A percentile compares a stretch with the other conserved stretches of the same genome.
These are phyloP conservation scores for Saccharomycodes ludwigii DNA, from an alignment of 805 yeast genomes.

Conservation along the genomic window DNA sequence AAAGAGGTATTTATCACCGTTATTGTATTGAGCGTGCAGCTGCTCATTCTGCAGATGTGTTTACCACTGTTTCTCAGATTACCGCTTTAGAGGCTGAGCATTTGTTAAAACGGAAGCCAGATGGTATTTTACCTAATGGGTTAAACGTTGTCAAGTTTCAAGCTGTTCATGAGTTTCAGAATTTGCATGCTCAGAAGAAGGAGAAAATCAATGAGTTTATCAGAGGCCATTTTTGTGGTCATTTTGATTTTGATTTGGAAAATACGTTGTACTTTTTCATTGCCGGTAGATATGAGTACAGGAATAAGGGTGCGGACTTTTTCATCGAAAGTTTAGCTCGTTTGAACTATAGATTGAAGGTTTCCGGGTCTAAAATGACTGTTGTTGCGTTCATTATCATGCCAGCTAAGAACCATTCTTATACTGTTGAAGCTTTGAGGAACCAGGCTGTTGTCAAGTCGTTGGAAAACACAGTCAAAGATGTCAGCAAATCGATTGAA, in stretches of 20 bases:
- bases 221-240: conserved; percentile 95
- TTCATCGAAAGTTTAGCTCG: conserved; percentile 88
- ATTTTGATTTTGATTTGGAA: conserved; percentile 86
- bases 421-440: conserved; percentile 88
- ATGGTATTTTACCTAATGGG: conserved; percentile 95
- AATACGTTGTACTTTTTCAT: conserved; percentile 91
- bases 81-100: conserved; percentile 96
- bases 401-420: conserved; percentile 93
- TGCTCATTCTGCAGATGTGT: conserved; percentile 90
- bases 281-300: conserved; percentile 93
- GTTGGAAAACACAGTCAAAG: conserved; percentile 76
- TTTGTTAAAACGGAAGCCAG: conserved; percentile 88
- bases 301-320: conserved; percentile 95
- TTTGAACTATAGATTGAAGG: conserved; percentile 76
- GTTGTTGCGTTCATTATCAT: conserved; percentile 95
- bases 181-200: conserved; percentile 83
- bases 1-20: conserved; percentile 92
- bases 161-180: conserved; percentile 97
- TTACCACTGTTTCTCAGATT: conserved; percentile 93
- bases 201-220: conserved; percentile 89
- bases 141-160: conserved; percentile 90
- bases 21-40: conserved; percentile 96
- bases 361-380: conserved; percentile 72
- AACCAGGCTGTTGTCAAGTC: conserved; percentile 95
- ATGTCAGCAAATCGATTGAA: conserved; percentile 79